phyloP scores from a whole-genome alignment of 2,329 filamentous ascomycete species.

The Diaporthe citrichinensis region DNA sequence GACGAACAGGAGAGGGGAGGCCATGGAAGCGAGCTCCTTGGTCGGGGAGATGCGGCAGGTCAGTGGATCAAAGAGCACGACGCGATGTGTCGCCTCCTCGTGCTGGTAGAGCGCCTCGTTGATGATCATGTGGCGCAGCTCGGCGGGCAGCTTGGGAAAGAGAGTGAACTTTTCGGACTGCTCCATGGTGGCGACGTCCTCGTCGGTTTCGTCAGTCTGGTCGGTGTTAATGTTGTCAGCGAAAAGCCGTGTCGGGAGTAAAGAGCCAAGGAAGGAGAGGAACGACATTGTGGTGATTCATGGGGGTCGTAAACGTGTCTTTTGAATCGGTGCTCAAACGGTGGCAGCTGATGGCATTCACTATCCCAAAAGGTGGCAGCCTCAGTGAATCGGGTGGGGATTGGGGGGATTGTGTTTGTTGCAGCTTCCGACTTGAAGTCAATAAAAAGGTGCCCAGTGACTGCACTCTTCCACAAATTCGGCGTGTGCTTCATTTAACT shows the following conservation, averaged over 20 bases:
- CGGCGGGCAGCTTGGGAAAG: constrained; percentile 16
- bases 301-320: neutral
- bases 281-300: neutral
- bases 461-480: neutral
- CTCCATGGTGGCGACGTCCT: neutral
- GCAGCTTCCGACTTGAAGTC: neutral
- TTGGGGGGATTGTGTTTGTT: neutral
- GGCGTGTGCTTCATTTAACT: neutral
- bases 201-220: neutral
- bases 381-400: neutral
- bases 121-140: constrained; percentile 33
- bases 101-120: neutral
- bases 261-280: constrained; percentile 2
- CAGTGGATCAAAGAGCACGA: constrained; percentile 21
- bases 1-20: constrained; percentile 15
- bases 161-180: neutral
- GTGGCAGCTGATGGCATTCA: neutral
- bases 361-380: neutral
- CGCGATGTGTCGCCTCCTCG: constrained; percentile 12
- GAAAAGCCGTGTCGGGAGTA: neutral
- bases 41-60: constrained; percentile 21
- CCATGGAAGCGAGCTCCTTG: constrained; percentile 9
- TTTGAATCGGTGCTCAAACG: neutral
- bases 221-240: neutral
- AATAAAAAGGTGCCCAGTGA: neutral